phyloP scores from a whole-genome alignment of 2,329 filamentous ascomycete genomes.

The Sarocladiaceae sp. region DNA sequence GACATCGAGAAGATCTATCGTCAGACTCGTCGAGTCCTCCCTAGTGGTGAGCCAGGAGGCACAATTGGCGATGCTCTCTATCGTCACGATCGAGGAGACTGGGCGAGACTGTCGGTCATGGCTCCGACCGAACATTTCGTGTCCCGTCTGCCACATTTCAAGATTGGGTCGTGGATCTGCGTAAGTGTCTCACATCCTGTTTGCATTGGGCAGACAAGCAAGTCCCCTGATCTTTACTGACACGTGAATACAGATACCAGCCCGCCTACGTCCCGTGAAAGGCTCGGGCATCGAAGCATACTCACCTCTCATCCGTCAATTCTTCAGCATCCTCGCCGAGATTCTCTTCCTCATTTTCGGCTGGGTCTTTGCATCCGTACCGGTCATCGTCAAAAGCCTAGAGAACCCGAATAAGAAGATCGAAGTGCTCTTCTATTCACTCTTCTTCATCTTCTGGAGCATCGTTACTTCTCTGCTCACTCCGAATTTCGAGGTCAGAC shows the following conservation, averaged over 20 bases:
- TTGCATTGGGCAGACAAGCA: no score
- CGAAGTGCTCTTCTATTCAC: background rate
- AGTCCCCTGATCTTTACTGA: no score
- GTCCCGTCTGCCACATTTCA: background rate
- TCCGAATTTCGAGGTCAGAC: background rate
- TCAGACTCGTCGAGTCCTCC: no score
- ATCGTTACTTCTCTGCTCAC: constrained; percentile 1
- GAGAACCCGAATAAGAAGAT: constrained; percentile 6
- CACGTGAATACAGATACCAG: background rate
- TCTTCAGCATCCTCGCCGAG: background rate
- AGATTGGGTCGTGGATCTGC: background rate
- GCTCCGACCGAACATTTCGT: background rate
- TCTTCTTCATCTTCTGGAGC: constrained; percentile 4
- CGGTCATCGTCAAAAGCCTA: background rate
- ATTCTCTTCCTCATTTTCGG: background rate
- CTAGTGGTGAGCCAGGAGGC: background rate
- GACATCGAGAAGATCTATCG: constrained; percentile 3
- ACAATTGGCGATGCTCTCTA: no score
- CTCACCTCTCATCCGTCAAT: background rate
- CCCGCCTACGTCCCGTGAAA: background rate
- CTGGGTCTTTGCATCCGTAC: constrained; percentile 4
- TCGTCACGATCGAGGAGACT: no score
- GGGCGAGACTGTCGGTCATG: background rate
- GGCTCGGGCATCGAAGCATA: background rate
- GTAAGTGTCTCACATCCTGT: no score